Conservation (phyloP, 805 yeast genomes). For the Zygosaccharomyces kombuchaensis region DNA sequence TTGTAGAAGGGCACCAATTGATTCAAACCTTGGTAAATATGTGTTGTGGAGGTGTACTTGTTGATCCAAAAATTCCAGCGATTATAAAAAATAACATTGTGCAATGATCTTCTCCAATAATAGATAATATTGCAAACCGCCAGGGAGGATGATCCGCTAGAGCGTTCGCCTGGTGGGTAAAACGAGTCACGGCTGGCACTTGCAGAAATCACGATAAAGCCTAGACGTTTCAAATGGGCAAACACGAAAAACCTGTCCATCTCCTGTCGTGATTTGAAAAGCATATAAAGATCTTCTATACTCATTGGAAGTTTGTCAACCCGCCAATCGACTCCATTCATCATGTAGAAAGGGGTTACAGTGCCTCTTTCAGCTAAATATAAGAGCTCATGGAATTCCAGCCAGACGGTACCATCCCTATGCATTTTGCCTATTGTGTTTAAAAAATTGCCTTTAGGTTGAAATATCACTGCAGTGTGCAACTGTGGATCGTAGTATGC, state of each 20-base stretch:
- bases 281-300: conserved; percentile 59
- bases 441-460: conserved; percentile 70
- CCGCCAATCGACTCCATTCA: conserved; percentile 16
- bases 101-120: conserved; percentile 9
- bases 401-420: conserved; percentile 44
- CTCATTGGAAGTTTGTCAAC: conserved; percentile 43
- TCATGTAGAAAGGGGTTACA: conserved; percentile 38
- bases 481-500: conserved; percentile 44
- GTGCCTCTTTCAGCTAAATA: conserved; percentile 82
- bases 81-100: conserved; percentile 21
- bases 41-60: conserved; percentile 26
- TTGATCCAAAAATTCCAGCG: conserved; percentile 19
- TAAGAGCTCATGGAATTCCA: conserved; percentile 63
- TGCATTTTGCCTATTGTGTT: conserved; percentile 66
- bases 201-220: conserved; percentile 56
- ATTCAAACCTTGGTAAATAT: conserved; percentile 32
- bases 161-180: conserved; percentile 11
- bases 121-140: conserved; percentile 1
- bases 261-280: conserved; percentile 40
- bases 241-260: conserved; percentile 62
- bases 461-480: conserved; percentile 37
- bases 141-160: background rate
- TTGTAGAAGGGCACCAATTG: conserved; percentile 24
- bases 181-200: conserved; percentile 12
- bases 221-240: conserved; percentile 69